Evolutionary conservation across 345 rosid species (phyloP).

Genomic region (Citrus hindsii): DNA sequence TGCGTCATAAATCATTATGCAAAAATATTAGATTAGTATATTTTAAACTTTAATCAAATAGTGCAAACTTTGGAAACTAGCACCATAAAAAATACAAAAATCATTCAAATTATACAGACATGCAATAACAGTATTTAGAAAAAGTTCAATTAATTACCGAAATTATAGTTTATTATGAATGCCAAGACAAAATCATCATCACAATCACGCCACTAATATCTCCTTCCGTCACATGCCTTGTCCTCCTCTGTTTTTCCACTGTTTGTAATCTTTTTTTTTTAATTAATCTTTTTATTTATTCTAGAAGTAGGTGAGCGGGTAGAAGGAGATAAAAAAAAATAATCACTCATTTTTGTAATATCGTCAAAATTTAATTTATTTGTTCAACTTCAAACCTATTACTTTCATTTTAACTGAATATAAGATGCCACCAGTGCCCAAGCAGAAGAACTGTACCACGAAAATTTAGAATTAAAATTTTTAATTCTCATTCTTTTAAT

Average conservation of each 20-base stretch:
- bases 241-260: not conserved
- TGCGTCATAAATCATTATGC: not conserved
- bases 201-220: constrained; percentile 25
- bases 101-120: not conserved
- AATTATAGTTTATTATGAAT: constrained; percentile 24
- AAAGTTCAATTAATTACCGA: not conserved
- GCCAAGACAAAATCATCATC: constrained; percentile 47
- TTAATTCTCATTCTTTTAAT: no score
- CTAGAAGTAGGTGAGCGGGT: not conserved
- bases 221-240: constrained; percentile 36
- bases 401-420: no score
- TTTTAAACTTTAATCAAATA: not conserved
- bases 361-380: not conserved
- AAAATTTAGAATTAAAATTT: no score
- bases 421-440: no score
- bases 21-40: not conserved
- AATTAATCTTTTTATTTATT: not conserved
- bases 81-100: not conserved
- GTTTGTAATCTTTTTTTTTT: no score
- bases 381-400: no score
- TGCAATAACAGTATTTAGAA: not conserved
- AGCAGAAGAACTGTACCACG: no score
- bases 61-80: not conserved
- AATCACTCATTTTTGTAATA: no score
- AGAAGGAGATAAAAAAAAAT: not conserved